Percentiles rank a stretch among this genome's conserved stretches.
Conservation (phyloP, 164 flowering plant genomes). For the Paratinospora sagittata region DNA sequence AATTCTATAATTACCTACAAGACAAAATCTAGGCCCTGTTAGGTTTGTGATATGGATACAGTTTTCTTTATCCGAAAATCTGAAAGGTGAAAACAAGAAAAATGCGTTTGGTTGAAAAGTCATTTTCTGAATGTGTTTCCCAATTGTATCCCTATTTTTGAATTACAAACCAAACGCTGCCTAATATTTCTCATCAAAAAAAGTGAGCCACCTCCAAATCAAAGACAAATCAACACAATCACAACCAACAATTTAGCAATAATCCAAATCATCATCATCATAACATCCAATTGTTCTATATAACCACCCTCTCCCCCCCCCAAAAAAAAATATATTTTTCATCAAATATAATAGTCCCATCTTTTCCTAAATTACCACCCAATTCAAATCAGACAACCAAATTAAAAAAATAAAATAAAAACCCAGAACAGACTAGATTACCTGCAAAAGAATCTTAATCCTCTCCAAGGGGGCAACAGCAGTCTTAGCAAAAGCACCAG, state of each 20-base stretch:
- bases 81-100: too few relatives aligned
- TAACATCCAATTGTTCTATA: too few relatives aligned
- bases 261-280: background rate
- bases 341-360: background rate
- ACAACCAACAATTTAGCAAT: background rate
- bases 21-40: background rate
- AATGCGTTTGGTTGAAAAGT: too few relatives aligned
- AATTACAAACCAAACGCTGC: too few relatives aligned
- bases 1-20: background rate
- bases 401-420: background rate
- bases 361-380: background rate
- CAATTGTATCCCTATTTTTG: too few relatives aligned
- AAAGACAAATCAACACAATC: background rate
- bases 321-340: too few relatives aligned
- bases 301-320: too few relatives aligned
- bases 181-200: too few relatives aligned
- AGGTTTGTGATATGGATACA: too few relatives aligned
- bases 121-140: too few relatives aligned
- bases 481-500: slow-evolving; percentile 85
- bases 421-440: slow-evolving; percentile 12
- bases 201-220: too few relatives aligned
- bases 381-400: background rate
- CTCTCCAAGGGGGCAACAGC: slow-evolving; percentile 88
- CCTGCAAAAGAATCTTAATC: slow-evolving; percentile 83
- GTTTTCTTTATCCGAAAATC: too few relatives aligned